Base-by-base conservation (phyloP, 2,329 filamentous ascomycete genomes). In the Lachnellula cervina region DNA sequence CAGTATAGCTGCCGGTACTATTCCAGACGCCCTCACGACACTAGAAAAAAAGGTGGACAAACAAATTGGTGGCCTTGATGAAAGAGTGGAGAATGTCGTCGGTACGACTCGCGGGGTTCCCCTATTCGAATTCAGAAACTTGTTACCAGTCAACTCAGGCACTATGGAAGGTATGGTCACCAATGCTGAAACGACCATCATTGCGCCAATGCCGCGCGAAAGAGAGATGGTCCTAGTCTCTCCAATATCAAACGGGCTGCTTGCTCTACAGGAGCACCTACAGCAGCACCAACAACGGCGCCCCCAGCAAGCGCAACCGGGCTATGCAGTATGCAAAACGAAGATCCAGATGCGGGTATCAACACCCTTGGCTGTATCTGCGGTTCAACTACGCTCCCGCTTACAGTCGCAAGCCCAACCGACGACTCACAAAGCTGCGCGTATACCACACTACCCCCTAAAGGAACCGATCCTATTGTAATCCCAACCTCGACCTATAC, bases 101-200 rank as follows among this genome's bases (percentile, higher is more conserved):
- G 45, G 46, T 28, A 51, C 53, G 17, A 25, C 46, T 28, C 53
- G 53, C 19, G 13, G 32, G 17, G 53, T 55, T 14, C 53, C 53
- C 32, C 42, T 55, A 42, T 55, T 55, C 21, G 53, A 55, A n/a
- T 55, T 55, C 19, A 34, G 53, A 35, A 48, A 55, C 35, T 25
- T 55, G 17, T 11, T 2, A 8, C 14, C 35, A 1, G 8, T 40
- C 17, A 40, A 28, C 47, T 46, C 52, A 17, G n/a, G 47, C 7
- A 25, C 9, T 14, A 28, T 55, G n/a, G 47, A 51, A 25, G 28
- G 16, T 17, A 45, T 55, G 16, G 51, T 55, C 47, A 40, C 17
- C 4, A 37, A 40, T 5, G 52, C 51, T 23, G 52, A 55, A 38
- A 4, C 38, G 51, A 16, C 40, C 3, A 32, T 55, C 32, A 47